phyloP scores from a whole-genome alignment of 2,329 filamentous ascomycete species.

The Aspergillus sojae region DNA sequence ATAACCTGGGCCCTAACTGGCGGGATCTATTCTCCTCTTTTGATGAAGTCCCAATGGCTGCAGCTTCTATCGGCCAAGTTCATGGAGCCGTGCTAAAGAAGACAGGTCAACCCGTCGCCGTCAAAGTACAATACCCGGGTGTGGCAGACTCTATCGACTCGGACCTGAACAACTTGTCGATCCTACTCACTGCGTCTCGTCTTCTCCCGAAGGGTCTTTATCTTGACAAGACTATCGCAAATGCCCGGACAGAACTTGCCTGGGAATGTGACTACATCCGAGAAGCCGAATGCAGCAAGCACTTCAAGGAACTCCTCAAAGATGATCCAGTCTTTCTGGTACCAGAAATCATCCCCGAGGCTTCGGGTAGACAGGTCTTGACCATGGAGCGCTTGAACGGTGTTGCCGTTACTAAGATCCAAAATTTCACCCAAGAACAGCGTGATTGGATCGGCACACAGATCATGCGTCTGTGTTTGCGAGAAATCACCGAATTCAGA shows the following conservation, averaged over 20 bases:
- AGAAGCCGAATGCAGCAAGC: slow-evolving; percentile 77
- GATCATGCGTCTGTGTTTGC: slow-evolving; percentile 85
- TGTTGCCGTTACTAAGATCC: slow-evolving; percentile 78
- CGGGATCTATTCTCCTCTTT: slow-evolving; percentile 80
- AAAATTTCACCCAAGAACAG: slow-evolving; percentile 75
- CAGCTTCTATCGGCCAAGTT: slow-evolving; percentile 95
- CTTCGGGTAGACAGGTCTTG: slow-evolving; percentile 81
- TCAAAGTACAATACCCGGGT: slow-evolving; percentile 97
- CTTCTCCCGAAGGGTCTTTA: slow-evolving; percentile 90
- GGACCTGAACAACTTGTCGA: slow-evolving; percentile 87
- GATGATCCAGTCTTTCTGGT: slow-evolving; percentile 79
- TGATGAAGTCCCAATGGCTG: slow-evolving; percentile 88
- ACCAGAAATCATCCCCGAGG: slow-evolving; percentile 74
- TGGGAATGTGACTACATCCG: slow-evolving; percentile 97
- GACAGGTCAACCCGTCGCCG: slow-evolving; percentile 76
- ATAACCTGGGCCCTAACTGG: slow-evolving; percentile 83
- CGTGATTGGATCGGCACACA: slow-evolving; percentile 96
- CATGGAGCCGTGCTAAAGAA: slow-evolving; percentile 80
- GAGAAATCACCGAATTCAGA: slow-evolving; percentile 89
- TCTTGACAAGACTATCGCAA: slow-evolving; percentile 95
- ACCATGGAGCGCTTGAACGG: slow-evolving; percentile 94
- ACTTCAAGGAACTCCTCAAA: slow-evolving; percentile 76
- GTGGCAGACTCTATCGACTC: slow-evolving; percentile 96
- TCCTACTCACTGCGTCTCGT: slow-evolving; percentile 86
- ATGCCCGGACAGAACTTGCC: slow-evolving; percentile 84